Conservation (phyloP, 2,329 filamentous ascomycete genomes). For the Fusarium nisikadoi region DNA sequence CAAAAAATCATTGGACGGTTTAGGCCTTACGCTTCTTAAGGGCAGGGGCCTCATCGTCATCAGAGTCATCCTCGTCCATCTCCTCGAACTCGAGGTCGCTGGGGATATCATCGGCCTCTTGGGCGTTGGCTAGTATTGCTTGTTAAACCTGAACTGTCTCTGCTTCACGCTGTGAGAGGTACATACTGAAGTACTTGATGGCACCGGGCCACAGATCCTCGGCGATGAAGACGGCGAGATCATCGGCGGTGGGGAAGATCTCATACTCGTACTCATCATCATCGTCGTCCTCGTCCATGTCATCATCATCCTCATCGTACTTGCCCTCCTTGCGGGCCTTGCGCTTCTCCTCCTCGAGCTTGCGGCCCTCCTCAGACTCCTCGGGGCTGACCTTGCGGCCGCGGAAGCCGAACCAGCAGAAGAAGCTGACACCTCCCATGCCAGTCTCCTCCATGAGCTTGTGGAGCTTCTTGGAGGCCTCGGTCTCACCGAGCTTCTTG, state of each 20-base stretch:
- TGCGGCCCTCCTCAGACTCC: conserved; percentile 72
- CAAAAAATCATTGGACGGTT: neutral
- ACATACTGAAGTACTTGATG: conserved; percentile 90
- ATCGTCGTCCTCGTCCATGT: conserved; percentile 65
- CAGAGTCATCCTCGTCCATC: conserved; percentile 56
- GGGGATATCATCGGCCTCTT: conserved; percentile 70
- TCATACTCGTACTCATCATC: conserved; percentile 77
- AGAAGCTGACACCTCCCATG: conserved; percentile 80
- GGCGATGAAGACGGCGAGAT: conserved; percentile 80
- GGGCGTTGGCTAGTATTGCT: conserved; percentile 57
- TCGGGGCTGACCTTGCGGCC: conserved; percentile 76
- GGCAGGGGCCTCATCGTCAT: conserved; percentile 52
- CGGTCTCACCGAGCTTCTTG: conserved; percentile 55
- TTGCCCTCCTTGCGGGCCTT: conserved; percentile 61
- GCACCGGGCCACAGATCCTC: conserved; percentile 92
- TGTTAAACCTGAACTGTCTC: conserved; percentile 48
- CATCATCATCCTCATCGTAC: conserved; percentile 53
- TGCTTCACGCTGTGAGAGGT: neutral
- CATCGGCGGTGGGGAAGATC: conserved; percentile 88
- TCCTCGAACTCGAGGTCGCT: conserved; percentile 76
- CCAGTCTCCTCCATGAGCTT: conserved; percentile 68
- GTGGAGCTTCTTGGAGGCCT: conserved; percentile 62
- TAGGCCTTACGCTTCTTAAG: conserved; percentile 58
- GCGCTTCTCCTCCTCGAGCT: conserved; percentile 69
- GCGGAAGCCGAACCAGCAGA: conserved; percentile 86